A percentile compares a stretch with the other conserved stretches of the same genome.
These are phyloP conservation scores for Pichia norvegensis DNA, from an alignment of 1,139 yeast species.

Conservation along the genomic window DNA sequence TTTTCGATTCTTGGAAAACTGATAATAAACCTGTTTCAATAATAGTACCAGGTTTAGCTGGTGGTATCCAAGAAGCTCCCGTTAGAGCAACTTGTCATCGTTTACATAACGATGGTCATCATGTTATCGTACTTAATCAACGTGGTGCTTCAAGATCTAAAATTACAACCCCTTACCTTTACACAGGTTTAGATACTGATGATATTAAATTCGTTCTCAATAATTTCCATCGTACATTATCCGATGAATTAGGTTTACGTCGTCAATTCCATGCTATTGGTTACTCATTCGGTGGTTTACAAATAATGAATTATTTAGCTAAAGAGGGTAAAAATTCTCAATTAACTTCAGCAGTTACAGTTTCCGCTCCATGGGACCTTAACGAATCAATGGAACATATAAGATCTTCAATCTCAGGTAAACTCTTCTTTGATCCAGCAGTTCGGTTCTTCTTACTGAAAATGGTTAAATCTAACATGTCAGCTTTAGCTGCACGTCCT, in stretches of 20 bases:
- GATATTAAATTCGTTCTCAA: constrained; percentile 58
- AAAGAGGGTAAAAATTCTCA: constrained; percentile 49
- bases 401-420: constrained; percentile 45
- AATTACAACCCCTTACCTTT: constrained; percentile 66
- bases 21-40: constrained; percentile 55
- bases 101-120: constrained; percentile 36
- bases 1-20: constrained; percentile 24
- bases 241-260: constrained; percentile 34
- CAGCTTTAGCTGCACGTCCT: constrained; percentile 35
- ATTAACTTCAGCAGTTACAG: constrained; percentile 57
- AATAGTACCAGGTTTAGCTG: constrained; percentile 77
- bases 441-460: constrained; percentile 47
- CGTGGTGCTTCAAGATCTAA: constrained; percentile 86
- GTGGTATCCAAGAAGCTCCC: constrained; percentile 87
- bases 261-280: constrained; percentile 78
- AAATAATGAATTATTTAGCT: constrained; percentile 72
- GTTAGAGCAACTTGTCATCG: constrained; percentile 54
- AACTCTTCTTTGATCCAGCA: constrained; percentile 51
- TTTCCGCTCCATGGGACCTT: constrained; percentile 85
- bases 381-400: constrained; percentile 47
- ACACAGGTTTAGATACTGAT: constrained; percentile 63
- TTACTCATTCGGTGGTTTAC: constrained; percentile 78
- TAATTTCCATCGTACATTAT: constrained; percentile 30
- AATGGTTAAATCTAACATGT: constrained; percentile 39
- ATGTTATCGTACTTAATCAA: constrained; percentile 66